Conservation (phyloP, 108 stramenopile species). For the Nitzschia sp. region DNA sequence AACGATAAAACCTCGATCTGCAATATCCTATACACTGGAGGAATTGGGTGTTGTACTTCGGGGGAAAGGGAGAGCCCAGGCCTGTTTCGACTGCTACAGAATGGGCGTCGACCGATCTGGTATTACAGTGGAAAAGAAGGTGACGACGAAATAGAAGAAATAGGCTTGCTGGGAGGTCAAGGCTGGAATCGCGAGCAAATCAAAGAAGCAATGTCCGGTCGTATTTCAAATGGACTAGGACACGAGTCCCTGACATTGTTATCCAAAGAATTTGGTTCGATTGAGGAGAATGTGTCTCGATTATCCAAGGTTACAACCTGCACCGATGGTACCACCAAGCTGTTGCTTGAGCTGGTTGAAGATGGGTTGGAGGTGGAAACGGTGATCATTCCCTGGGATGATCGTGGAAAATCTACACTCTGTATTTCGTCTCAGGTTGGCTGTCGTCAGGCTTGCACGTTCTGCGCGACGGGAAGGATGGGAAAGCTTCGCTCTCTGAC, state of each 20-base stretch:
- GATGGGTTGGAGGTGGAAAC: slow-evolving; percentile 52
- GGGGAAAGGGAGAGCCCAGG: slow-evolving; percentile 53
- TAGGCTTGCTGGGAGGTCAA: slow-evolving; percentile 3
- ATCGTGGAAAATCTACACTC: slow-evolving; percentile 54
- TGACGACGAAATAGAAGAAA: slow-evolving; percentile 17
- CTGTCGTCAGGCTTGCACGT: slow-evolving; percentile 83
- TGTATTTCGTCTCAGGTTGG: slow-evolving; percentile 90
- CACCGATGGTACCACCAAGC: slow-evolving; percentile 67
- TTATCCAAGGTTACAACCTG: slow-evolving; percentile 22
- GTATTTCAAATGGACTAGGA: slow-evolving; percentile 10
- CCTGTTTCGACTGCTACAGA: slow-evolving; percentile 53
- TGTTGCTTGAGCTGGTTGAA: slow-evolving; percentile 36
- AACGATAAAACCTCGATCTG: no score
- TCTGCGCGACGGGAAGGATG: slow-evolving; percentile 90
- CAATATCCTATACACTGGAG: slow-evolving; percentile 41
- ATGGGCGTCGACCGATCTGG: slow-evolving; percentile 60
- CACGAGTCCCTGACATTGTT: slow-evolving; percentile 4
- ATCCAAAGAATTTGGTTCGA: background rate
- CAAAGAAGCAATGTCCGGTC: background rate
- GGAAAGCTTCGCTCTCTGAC: slow-evolving; percentile 66
- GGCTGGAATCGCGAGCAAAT: slow-evolving; percentile 25
- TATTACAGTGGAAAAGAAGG: slow-evolving; percentile 29
- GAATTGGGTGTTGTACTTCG: slow-evolving; percentile 44
- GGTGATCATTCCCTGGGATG: slow-evolving; percentile 65
- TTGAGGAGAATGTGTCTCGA: slow-evolving; percentile 27